Base-by-base conservation (phyloP, 163 green algal genomes). In the Volvox carteri region DNA sequence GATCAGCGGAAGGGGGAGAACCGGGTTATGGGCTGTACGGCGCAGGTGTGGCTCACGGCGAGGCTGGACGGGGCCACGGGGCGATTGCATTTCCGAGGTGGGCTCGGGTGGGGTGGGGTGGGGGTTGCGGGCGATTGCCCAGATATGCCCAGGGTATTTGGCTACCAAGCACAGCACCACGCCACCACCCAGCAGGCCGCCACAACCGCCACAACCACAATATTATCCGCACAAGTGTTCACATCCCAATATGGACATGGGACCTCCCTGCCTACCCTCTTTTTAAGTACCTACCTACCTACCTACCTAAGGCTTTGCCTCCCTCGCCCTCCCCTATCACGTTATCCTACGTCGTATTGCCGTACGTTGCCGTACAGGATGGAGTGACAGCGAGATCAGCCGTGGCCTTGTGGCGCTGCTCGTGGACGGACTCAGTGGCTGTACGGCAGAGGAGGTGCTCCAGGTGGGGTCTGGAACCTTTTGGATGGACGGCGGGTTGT, bases 371-470 rank as follows among this genome's bases (percentile, higher is more conserved):
- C 33, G 46, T 30, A 1, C 46, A 73, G 81, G 81, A 11, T 88
- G 81, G 81, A 80, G 67, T 48, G 97, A 99, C 92, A 95, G 91
- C n/a, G 95, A 96, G 73, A 68, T 99, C 9, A 97, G 94, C 6
- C 75, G 87, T 1, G 97, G 97, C 21, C 78, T 99, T 48, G 91
- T 90, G 50, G 93, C 92, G 2, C 44, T 99, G 60, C 90, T 99
- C 44, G 75, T 93, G 0, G 28, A 91, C 0, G 86, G 80, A 0
- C 91, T 99, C 41, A 94, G 89, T 16, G 97, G 96, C 8, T 85
- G 96, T 6, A 95, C 85, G 0, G 92, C 95, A 0, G 86, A 93
- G 0, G 90, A 97, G 81, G 70, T 98, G 6, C 80, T 97, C 75
- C 73, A 93, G 91, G 90, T 97, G 60, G 42, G 90, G 41, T 3